Evolutionary conservation across 768 basidiomycete species (phyloP), one percentile per base, ranked within the genome.

Genomic region (Paxillus rubicundulus): DNA sequence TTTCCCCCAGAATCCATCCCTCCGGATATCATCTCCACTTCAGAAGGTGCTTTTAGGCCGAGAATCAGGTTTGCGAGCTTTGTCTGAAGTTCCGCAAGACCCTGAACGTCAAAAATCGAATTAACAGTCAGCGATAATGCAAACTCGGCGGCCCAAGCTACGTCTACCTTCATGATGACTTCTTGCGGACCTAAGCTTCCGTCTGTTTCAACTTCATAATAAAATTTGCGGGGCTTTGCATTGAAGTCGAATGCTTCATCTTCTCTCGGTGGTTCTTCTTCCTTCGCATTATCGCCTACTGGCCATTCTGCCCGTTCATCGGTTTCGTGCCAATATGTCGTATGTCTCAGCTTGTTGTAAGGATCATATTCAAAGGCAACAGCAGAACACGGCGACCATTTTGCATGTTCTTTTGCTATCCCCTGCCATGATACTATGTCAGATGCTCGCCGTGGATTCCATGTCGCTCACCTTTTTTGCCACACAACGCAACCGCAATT

Each of bases 351-450:
- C 69, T 93, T 93, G 74, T 99, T 99, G 76, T 98, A 81, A 12
- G 97, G 97, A 70, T 99, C 97, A 57, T 99, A 99, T 73, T 99
- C 97, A 58, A 96, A 98, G 8, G 87, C 84, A 16, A 99, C 86
- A 8, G 97, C 93, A 2, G 93, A 89, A 54, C 94, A 90, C 12
- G 97, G 96, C 0, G 93, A 96, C 92, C 96, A 99, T 73, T 99
- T 99, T 12, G 97, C 94, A 66, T 99, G 97, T 68, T 97, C 93
- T 76, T 98, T 98, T 4, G 96, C 93, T 54, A 97, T 87, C 38
- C 96, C 96, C 96, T 98, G 62, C n/a, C 33, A 40, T 18, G 18
- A 13, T 30, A 20, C 18, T 32, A 48, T 42, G 53, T 51, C 20
- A 34, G 42, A 33, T 28, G 47, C 27, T 28, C 30, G 7, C 20